Conservation (phyloP, 805 yeast genomes). For the Barnettozyma sucrosica region DNA sequence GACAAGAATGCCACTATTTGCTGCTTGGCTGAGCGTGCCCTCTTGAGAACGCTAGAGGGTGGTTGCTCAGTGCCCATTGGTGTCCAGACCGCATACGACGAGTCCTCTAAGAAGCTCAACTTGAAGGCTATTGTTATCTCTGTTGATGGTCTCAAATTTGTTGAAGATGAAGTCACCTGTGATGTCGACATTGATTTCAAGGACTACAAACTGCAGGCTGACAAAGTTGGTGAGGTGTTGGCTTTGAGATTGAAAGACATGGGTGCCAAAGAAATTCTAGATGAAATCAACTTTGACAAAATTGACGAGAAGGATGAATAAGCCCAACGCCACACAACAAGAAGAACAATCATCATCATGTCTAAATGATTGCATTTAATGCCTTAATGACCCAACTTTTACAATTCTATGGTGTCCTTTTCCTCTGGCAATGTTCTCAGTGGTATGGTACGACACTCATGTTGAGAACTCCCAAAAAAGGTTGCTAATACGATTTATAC, state of each 20-base stretch:
- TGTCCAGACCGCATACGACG: slow-evolving; percentile 55
- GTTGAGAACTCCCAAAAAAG: neutral
- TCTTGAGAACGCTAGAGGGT: slow-evolving; percentile 87
- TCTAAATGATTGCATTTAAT: neutral
- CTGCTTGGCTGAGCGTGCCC: slow-evolving; percentile 82
- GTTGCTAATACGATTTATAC: neutral
- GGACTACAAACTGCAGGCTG: slow-evolving; percentile 55
- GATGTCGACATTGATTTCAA: slow-evolving; percentile 20
- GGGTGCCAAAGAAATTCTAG: slow-evolving; percentile 83
- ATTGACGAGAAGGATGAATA: slow-evolving; percentile 34
- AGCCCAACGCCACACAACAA: neutral
- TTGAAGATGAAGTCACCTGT: slow-evolving; percentile 45
- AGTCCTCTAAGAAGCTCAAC: slow-evolving; percentile 39
- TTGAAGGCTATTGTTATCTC: slow-evolving; percentile 73
- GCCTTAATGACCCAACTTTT: slow-evolving; percentile 2
- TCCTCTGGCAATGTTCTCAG: neutral
- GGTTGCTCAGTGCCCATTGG: slow-evolving; percentile 99
- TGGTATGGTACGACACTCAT: neutral
- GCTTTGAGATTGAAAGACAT: slow-evolving; percentile 60
- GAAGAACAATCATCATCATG: neutral
- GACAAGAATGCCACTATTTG: slow-evolving; percentile 62
- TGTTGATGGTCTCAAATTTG: slow-evolving; percentile 72
- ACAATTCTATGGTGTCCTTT: neutral
- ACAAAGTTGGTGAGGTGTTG: slow-evolving; percentile 58
- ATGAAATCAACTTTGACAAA: slow-evolving; percentile 67